Evolutionary conservation across 108 stramenopile genomes (phyloP).

Genomic region (Nitzschia putrida): DNA sequence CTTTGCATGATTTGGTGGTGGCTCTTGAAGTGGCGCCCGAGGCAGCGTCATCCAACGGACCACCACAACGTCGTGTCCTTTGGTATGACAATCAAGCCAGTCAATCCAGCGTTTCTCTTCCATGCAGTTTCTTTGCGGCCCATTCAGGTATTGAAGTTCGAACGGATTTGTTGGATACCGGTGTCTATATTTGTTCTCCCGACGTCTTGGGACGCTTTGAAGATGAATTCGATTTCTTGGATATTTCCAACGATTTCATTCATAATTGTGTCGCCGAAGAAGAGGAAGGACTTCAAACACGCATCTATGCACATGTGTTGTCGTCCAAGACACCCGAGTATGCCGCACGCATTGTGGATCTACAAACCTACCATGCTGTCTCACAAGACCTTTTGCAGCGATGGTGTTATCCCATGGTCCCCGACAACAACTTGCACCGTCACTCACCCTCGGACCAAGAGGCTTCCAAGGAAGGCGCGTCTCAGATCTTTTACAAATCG

Average conservation of each 20-base stretch:
- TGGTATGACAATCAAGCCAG: conserved; percentile 62
- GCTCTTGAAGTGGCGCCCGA: conserved; percentile 69
- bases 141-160: conserved; percentile 19
- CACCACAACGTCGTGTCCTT: conserved; percentile 77
- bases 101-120: conserved; percentile 44
- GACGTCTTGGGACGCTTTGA: conserved; percentile 94
- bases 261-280: conserved; percentile 91
- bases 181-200: conserved; percentile 95
- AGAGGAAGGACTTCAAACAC: conserved; percentile 91
- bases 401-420: conserved; percentile 96
- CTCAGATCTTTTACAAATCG: background rate
- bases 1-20: conserved; percentile 79
- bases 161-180: conserved; percentile 90
- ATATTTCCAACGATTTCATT: conserved; percentile 87
- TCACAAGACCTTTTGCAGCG: conserved; percentile 84
- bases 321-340: conserved; percentile 41
- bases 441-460: too few species aligned
- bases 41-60: too few species aligned
- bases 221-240: conserved; percentile 97
- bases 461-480: too few species aligned
- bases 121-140: conserved; percentile 69
- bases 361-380: conserved; percentile 82
- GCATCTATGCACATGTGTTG: conserved; percentile 87
- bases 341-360: conserved; percentile 88
- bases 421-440: conserved; percentile 66